phyloP scores from a whole-genome alignment of 2,329 filamentous ascomycete species.

The Hypoxylon sp. region DNA sequence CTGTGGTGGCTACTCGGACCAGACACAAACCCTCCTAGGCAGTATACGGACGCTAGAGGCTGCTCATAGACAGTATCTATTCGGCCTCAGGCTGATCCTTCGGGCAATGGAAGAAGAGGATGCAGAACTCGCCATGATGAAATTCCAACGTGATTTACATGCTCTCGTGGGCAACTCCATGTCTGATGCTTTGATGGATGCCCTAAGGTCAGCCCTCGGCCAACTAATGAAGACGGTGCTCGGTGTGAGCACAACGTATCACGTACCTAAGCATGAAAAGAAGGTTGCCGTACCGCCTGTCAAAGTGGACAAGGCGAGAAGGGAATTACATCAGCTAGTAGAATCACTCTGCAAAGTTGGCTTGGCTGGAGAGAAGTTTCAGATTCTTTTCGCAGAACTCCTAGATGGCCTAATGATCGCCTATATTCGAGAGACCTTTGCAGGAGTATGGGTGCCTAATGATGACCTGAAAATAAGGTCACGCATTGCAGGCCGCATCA shows the following conservation, averaged over 20 bases:
- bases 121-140: slow-evolving; percentile 57
- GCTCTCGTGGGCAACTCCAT: slow-evolving; percentile 75
- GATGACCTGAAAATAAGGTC: slow-evolving; percentile 44
- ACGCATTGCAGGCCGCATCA: slow-evolving; percentile 47
- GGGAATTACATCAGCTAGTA: slow-evolving; percentile 67
- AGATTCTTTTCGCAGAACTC: slow-evolving; percentile 77
- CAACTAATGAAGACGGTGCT: slow-evolving; percentile 66
- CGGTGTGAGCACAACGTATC: slow-evolving; percentile 47
- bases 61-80: slow-evolving; percentile 68
- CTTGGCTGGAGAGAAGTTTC: slow-evolving; percentile 75
- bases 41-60: slow-evolving; percentile 70
- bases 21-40: slow-evolving; percentile 62
- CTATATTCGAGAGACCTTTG: slow-evolving; percentile 72
- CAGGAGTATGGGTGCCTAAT: slow-evolving; percentile 70
- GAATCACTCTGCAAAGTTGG: slow-evolving; percentile 73
- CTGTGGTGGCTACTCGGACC: slow-evolving; percentile 58
- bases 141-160: slow-evolving; percentile 72
- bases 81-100: slow-evolving; percentile 65
- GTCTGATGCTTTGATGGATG: slow-evolving; percentile 64
- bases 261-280: slow-evolving; percentile 23
- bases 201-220: slow-evolving; percentile 67
- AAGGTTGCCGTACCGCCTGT: slow-evolving; percentile 44
- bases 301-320: slow-evolving; percentile 57
- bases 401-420: slow-evolving; percentile 75
- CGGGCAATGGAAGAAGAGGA: slow-evolving; percentile 59